A percentile compares a stretch with the other conserved stretches of the same genome.
Evolutionary conservation across 805 yeast species (phyloP).

Genomic region (Ogataea ganodermae): DNA sequence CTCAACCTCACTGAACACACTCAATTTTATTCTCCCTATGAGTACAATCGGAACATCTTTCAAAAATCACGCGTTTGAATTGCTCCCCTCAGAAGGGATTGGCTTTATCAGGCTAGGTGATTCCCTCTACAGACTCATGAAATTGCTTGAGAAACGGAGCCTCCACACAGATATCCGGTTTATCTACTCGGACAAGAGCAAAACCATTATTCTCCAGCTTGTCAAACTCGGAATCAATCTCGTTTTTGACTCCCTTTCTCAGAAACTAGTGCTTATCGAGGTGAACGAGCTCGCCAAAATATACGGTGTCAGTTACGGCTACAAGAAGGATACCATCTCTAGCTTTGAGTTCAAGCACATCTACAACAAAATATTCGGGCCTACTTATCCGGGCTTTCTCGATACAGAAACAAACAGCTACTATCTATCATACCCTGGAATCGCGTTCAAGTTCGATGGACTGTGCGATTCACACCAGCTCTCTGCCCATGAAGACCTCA

Average conservation of each 20-base stretch:
- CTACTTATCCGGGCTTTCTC: constrained; percentile 57
- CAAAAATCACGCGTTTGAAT: constrained; percentile 19
- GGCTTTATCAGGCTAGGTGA: constrained; percentile 28
- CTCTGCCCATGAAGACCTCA: constrained; percentile 17
- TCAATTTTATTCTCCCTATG: too few relatives aligned
- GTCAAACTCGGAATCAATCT: constrained; percentile 25
- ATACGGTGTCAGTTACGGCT: constrained; percentile 19
- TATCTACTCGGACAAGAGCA: constrained; percentile 21
- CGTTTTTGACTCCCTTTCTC: constrained; percentile 30
- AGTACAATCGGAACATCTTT: neutral
- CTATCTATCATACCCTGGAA: constrained; percentile 56
- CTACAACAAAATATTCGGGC: constrained; percentile 61
- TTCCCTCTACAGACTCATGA: constrained; percentile 27
- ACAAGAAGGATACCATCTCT: constrained; percentile 25
- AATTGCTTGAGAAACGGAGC: constrained; percentile 15
- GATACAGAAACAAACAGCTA: constrained; percentile 36
- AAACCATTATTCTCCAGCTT: constrained; percentile 25
- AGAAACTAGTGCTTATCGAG: constrained; percentile 32
- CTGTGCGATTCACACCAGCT: neutral
- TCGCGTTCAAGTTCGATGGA: constrained; percentile 48
- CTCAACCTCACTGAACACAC: too few relatives aligned
- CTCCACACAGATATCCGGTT: constrained; percentile 25
- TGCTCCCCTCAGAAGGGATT: constrained; percentile 30
- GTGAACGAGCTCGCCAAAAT: constrained; percentile 17
- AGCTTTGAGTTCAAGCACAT: constrained; percentile 42